phyloP scores from a whole-genome alignment of 805 yeast species.

The Pichia exigua region DNA sequence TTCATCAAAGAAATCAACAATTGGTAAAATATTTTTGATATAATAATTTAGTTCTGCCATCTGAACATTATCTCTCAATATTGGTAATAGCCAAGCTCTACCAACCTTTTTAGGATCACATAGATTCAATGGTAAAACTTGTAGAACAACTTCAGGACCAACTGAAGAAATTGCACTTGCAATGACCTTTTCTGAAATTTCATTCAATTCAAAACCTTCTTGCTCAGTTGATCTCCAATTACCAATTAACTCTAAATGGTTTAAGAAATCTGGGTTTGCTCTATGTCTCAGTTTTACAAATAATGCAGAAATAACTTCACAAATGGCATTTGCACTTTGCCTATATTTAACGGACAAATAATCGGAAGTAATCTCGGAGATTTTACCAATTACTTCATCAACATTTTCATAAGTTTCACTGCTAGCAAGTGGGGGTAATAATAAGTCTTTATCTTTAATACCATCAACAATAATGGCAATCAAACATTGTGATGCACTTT shows the following conservation, averaged over 20 bases:
- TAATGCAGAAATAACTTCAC: constrained; percentile 57
- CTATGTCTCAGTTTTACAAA: constrained; percentile 57
- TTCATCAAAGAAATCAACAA: constrained; percentile 44
- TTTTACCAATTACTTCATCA: constrained; percentile 42
- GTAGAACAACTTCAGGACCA: constrained; percentile 81
- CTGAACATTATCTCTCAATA: constrained; percentile 78
- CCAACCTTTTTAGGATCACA: constrained; percentile 58
- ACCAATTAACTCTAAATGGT: constrained; percentile 66
- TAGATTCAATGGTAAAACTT: constrained; percentile 72
- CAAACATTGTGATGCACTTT: constrained; percentile 79
- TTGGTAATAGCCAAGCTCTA: constrained; percentile 91
- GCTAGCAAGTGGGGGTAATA: constrained; percentile 44
- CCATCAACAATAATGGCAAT: constrained; percentile 69
- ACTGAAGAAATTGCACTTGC: constrained; percentile 69
- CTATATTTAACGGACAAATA: constrained; percentile 68
- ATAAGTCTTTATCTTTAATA: constrained; percentile 51
- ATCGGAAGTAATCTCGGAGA: constrained; percentile 46
- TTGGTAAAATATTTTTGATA: constrained; percentile 57
- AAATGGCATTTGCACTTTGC: constrained; percentile 64
- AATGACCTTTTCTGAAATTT: constrained; percentile 73
- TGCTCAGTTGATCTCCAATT: constrained; percentile 77
- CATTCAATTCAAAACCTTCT: constrained; percentile 56
- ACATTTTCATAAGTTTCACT: constrained; percentile 45
- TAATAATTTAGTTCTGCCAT: constrained; percentile 63
- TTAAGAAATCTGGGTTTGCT: constrained; percentile 62